Percentiles rank a stretch among this genome's conserved stretches.
Evolutionary conservation across 2,329 filamentous ascomycete species (phyloP).

Genomic region (Boeremia lycopersici): DNA sequence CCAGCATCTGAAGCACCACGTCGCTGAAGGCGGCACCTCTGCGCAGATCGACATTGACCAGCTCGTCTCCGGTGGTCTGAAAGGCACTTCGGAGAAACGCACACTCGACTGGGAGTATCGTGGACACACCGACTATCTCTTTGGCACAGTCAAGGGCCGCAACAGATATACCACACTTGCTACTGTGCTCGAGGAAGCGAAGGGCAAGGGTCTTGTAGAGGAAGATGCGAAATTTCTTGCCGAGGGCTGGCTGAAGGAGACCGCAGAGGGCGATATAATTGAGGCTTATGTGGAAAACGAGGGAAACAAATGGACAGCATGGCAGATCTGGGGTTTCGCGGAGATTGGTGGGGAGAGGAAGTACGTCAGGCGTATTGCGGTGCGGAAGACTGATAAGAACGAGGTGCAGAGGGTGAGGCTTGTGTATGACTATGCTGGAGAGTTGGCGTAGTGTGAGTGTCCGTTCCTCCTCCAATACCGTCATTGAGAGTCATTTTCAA

Average conservation of each 20-base stretch:
- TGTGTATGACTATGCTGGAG: conserved; percentile 44
- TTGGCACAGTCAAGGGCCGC: conserved; percentile 71
- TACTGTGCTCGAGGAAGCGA: conserved; percentile 28
- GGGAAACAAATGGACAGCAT: conserved; percentile 44
- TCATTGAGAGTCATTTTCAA: background rate
- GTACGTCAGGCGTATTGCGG: conserved; percentile 39
- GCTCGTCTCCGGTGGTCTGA: conserved; percentile 71
- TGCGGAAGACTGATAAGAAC: conserved; percentile 40
- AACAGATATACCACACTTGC: conserved; percentile 56
- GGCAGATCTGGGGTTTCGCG: conserved; percentile 44
- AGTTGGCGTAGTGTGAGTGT: conserved; percentile 20
- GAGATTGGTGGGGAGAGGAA: conserved; percentile 40
- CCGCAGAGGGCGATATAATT: conserved; percentile 39
- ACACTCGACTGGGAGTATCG: conserved; percentile 64
- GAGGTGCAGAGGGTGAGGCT: conserved; percentile 37
- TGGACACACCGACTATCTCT: conserved; percentile 78
- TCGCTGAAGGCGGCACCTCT: conserved; percentile 27
- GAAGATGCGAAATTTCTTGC: conserved; percentile 33
- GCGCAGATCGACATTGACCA: conserved; percentile 76
- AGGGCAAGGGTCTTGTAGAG: conserved; percentile 25
- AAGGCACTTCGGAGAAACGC: conserved; percentile 66
- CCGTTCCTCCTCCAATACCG: background rate
- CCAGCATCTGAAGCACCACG: conserved; percentile 58
- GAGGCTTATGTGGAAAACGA: conserved; percentile 45
- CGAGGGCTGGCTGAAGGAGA: conserved; percentile 40